Evolutionary conservation across 768 basidiomycete species (phyloP).

Genomic region (Suillus fuscotomentosus): DNA sequence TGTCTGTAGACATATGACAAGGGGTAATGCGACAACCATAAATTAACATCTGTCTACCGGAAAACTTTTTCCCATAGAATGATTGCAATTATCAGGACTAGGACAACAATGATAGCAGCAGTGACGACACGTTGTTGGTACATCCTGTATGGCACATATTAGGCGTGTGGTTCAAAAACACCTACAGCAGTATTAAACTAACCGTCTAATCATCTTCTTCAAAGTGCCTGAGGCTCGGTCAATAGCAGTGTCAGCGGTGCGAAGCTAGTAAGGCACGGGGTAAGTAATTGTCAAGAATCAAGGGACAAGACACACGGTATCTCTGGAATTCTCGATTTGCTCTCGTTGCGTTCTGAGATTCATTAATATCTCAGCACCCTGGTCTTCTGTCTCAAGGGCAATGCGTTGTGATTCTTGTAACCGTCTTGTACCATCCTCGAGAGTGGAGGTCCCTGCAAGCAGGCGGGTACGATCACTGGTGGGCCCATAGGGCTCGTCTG

Average conservation of each 20-base stretch:
- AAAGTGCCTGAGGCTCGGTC: conserved; percentile 90
- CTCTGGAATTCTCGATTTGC: conserved; percentile 90
- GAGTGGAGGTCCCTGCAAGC: conserved; percentile 69
- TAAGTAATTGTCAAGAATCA: background rate
- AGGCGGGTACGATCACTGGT: conserved; percentile 76
- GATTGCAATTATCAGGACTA: conserved; percentile 78
- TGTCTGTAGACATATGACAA: conserved; percentile 13
- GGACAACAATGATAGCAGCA: conserved; percentile 78
- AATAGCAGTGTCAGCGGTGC: conserved; percentile 83
- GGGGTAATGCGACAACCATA: conserved; percentile 18
- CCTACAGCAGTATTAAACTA: conserved; percentile 27
- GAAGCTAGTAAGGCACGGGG: conserved; percentile 49
- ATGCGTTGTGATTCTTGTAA: conserved; percentile 89
- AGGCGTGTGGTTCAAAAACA: conserved; percentile 13
- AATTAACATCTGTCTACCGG: conserved; percentile 28
- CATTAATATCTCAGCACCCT: conserved; percentile 88
- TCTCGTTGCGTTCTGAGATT: conserved; percentile 87
- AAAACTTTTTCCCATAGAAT: conserved; percentile 80
- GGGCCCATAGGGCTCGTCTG: conserved; percentile 79
- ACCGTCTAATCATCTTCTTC: conserved; percentile 96
- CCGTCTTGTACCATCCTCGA: conserved; percentile 83
- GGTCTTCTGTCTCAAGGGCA: conserved; percentile 94
- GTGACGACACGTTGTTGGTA: conserved; percentile 94
- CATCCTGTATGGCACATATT: conserved; percentile 66
- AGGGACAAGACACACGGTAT: conserved; percentile 53